Evolutionary conservation across 139 green algal genomes (phyloP).

Genomic region (Deuterostichococcus epilithicus): DNA sequence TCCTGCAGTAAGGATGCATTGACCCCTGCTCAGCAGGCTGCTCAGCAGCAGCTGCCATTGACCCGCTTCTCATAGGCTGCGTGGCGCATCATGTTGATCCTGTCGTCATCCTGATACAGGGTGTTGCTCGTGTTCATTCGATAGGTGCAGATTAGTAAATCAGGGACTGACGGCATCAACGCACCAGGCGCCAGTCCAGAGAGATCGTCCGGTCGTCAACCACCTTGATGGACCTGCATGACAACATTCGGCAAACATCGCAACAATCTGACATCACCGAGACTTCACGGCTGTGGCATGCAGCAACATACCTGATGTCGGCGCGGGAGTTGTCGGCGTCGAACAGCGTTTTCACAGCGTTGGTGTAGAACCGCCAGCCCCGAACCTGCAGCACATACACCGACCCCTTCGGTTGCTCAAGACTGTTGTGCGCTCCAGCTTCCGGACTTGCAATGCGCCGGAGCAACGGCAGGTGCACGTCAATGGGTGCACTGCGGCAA

Average conservation of each 20-base stretch:
- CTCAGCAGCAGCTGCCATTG: background rate
- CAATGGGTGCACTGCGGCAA: background rate
- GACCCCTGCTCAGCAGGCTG: background rate
- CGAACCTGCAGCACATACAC: background rate
- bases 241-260: background rate
- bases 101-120: background rate
- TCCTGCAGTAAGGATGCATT: background rate
- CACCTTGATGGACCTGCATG: background rate
- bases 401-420: background rate
- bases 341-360: constrained; percentile 48
- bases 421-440: background rate
- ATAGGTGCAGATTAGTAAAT: background rate
- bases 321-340: constrained; percentile 33
- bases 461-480: background rate
- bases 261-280: too few relatives aligned
- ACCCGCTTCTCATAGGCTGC: background rate
- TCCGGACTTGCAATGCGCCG: background rate
- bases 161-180: background rate
- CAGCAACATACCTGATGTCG: constrained; percentile 40
- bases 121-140: background rate
- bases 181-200: constrained; percentile 40
- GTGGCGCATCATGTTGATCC: background rate
- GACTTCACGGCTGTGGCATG: background rate
- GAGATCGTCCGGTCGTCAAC: constrained; percentile 19
- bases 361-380: constrained; percentile 37